Evolutionary conservation across 768 basidiomycete species (phyloP), one percentile per base, ranked within the genome.

Genomic region (Trichaptum fuscoviolaceum): DNA sequence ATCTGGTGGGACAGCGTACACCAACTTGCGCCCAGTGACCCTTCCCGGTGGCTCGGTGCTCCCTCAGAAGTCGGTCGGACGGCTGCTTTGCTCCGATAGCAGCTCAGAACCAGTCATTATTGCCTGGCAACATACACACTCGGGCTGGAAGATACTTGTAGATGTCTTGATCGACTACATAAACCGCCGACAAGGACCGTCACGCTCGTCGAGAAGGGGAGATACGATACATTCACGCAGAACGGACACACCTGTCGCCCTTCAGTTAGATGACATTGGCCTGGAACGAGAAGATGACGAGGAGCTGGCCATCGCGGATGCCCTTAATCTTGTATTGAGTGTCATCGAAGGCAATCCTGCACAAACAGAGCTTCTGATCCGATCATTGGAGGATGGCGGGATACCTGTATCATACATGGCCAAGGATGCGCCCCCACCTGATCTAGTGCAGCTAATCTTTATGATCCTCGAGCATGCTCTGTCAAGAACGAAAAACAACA

Each of bases 71-170:
- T 87, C 91, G 1, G 75, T 79, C 1, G 95, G 93, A 2, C 84
- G 85, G 8, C 80, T 95, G 24, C 80, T 96, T 35, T 93, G 87
- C 68, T 82, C 84, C 10, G 91, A 93, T 64, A 84, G 84, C 4
- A 86, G 84, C 1, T 25, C 59, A 17, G 90, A 92, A 25, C 80
- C 85, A 20, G 77, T 89, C 24, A 88, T 91, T 6, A 83, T 96
- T 0, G 82, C 84, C 23, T 97, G 95, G 95, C 83, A 89, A 68
- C 88, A 91, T 69, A 81, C 87, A 59, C 88, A 94, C 72, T 92
- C 90, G 7, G 93, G 92, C 1, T 97, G 95, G 95, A 90, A 85
- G 69, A 74, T 96, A 17, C 76, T 96, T 7, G 75, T 94, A n/a
- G 94, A 95, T 70, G 78, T 96, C 9, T 79, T 96, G 64, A 85